Conservation (phyloP, 345 rosid genomes). For the Noccaea caerulescens region DNA sequence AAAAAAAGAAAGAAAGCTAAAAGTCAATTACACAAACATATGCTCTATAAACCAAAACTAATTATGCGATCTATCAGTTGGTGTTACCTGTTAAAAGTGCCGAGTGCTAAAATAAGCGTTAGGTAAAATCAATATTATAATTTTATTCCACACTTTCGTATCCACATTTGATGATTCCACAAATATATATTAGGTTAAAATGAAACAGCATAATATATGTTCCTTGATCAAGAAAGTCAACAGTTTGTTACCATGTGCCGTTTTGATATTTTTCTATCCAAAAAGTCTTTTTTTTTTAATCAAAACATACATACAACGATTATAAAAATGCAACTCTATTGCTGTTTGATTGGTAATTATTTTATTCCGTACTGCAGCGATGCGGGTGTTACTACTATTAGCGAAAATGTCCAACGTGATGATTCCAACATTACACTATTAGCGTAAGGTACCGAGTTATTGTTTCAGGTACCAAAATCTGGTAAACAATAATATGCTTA, state of each 20-base stretch:
- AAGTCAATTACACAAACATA: slow-evolving; percentile 26
- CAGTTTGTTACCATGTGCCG: not conserved
- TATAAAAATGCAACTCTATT: too few species aligned
- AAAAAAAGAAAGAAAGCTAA: not conserved
- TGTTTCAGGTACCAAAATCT: not conserved
- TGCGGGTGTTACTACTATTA: too few species aligned
- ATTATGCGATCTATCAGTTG: not conserved
- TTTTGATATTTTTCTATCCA: not conserved
- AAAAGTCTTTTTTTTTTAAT: not conserved
- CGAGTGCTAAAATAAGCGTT: not conserved
- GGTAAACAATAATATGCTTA: too few species aligned
- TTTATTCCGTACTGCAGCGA: too few species aligned
- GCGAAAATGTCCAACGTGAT: not conserved
- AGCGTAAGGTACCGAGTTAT: slow-evolving; percentile 3
- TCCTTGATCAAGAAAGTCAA: not conserved
- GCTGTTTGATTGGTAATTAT: too few species aligned
- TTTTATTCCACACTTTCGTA: too few species aligned
- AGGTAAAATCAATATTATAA: too few species aligned
- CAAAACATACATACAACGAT: not conserved
- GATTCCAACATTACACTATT: slow-evolving; percentile 3
- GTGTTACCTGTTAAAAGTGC: not conserved
- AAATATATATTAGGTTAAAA: not conserved
- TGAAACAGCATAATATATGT: not conserved
- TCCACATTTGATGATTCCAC: not conserved
- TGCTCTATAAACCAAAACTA: not conserved